Conservation (phyloP, 768 basidiomycete species). For the Pholiota microspora region DNA sequence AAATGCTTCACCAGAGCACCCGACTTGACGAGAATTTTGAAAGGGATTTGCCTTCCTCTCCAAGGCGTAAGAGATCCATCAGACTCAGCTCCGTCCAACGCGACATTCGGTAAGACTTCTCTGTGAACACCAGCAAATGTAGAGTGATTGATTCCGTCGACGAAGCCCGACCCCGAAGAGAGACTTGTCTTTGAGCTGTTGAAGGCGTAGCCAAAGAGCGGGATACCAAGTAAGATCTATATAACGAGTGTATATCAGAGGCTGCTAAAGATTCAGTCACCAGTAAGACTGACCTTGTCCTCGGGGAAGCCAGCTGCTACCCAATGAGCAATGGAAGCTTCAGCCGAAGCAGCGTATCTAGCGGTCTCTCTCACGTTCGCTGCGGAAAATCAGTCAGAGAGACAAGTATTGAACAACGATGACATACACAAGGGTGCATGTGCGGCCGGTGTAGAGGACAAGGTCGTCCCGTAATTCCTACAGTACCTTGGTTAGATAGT, state of each 20-base stretch:
- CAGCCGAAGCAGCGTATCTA: slow-evolving; percentile 59
- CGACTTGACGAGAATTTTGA: slow-evolving; percentile 37
- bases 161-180: neutral
- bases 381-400: neutral
- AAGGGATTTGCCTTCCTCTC: slow-evolving; percentile 47
- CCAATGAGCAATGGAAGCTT: slow-evolving; percentile 61
- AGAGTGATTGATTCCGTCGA: neutral
- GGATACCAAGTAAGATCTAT: slow-evolving; percentile 58
- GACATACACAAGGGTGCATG: slow-evolving; percentile 59
- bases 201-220: slow-evolving; percentile 63
- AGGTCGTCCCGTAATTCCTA: slow-evolving; percentile 77
- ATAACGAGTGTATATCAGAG: neutral
- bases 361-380: slow-evolving; percentile 39
- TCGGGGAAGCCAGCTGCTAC: slow-evolving; percentile 61
- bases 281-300: slow-evolving; percentile 35
- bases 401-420: neutral
- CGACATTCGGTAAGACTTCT: slow-evolving; percentile 4
- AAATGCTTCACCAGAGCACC: slow-evolving; percentile 43
- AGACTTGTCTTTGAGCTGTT: slow-evolving; percentile 40
- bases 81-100: slow-evolving; percentile 1
- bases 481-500: slow-evolving; percentile 13
- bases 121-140: neutral
- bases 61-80: slow-evolving; percentile 24
- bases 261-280: no score
- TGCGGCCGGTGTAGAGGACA: slow-evolving; percentile 58